Conservation (phyloP, 768 basidiomycete species). For the Boletus huronensis region DNA sequence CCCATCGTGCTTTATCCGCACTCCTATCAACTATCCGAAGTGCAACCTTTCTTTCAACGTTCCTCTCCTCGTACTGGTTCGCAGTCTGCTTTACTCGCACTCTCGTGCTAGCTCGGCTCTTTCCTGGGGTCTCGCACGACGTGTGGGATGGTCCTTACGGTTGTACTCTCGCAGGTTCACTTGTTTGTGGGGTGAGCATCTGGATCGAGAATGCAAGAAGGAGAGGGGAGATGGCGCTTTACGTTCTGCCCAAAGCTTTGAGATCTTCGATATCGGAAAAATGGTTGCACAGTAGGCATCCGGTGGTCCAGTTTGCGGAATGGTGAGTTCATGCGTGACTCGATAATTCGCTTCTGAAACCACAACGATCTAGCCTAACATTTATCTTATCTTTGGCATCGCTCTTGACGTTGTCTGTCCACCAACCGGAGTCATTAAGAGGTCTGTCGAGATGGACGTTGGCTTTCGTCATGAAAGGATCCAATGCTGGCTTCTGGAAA, state of each 20-base stretch:
- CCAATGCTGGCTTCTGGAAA: conserved; percentile 53
- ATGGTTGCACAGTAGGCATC: conserved; percentile 46
- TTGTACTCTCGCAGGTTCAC: conserved; percentile 59
- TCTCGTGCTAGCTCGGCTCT: conserved; percentile 55
- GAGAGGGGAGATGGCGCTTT: conserved; percentile 76
- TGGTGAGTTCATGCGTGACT: conserved; percentile 38
- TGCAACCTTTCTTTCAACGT: conserved; percentile 68
- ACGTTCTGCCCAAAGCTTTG: conserved; percentile 70
- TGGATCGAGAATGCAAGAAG: conserved; percentile 72
- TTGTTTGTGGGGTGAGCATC: conserved; percentile 72
- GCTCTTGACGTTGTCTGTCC: conserved; percentile 59
- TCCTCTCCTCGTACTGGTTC: conserved; percentile 69
- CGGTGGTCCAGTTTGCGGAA: conserved; percentile 45
- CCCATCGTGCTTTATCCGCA: conserved; percentile 38
- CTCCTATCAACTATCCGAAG: conserved; percentile 57
- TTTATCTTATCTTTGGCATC: conserved; percentile 65
- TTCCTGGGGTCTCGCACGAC: conserved; percentile 69
- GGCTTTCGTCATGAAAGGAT: conserved; percentile 61
- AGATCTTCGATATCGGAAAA: conserved; percentile 56
- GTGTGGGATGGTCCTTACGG: conserved; percentile 79
- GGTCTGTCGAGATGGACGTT: conserved; percentile 74
- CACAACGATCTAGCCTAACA: conserved; percentile 39
- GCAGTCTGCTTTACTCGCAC: conserved; percentile 69
- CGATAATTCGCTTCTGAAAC: conserved; percentile 8
- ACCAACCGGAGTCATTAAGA: conserved; percentile 62